phyloP scores from a whole-genome alignment of 371 early-diverging fungal species.

The Blastocladiella emersonii region DNA sequence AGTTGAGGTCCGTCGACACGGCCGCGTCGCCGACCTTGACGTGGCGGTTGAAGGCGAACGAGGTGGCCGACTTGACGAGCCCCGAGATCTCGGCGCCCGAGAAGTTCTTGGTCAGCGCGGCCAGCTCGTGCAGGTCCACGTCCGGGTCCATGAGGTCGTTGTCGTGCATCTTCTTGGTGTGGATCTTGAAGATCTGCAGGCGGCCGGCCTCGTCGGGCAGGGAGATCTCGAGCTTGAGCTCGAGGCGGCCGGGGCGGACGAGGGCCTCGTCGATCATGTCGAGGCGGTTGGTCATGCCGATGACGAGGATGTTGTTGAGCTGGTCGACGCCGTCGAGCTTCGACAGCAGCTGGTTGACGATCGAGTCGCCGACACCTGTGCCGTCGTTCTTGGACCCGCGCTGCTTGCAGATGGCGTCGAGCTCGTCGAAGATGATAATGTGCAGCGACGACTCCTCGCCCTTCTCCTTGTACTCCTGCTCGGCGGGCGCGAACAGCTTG shows the following conservation, averaged over 20 bases:
- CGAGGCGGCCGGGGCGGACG: constrained; percentile 93
- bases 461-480: constrained; percentile 87
- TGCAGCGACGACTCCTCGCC: constrained; percentile 91
- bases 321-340: constrained; percentile 99
- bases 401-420: constrained; percentile 99
- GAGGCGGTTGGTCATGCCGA: constrained; percentile 98
- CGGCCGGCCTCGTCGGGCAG: constrained; percentile 87
- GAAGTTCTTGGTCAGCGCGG: constrained; percentile 93
- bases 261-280: constrained; percentile 98
- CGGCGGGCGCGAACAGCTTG: constrained; percentile 95
- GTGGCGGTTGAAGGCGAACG: constrained; percentile 97
- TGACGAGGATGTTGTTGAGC: constrained; percentile 89
- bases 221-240: constrained; percentile 92
- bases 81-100: constrained; percentile 99
- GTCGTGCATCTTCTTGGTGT: constrained; percentile 76
- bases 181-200: constrained; percentile 86
- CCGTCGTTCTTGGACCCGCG: constrained; percentile 87
- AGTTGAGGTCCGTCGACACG: constrained; percentile 63
- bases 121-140: constrained; percentile 82
- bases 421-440: constrained; percentile 99
- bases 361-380: constrained; percentile 96
- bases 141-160: constrained; percentile 75
- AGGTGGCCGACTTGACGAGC: constrained; percentile 95
- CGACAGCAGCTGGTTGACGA: constrained; percentile 97
- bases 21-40: constrained; percentile 81